Base-by-base conservation (phyloP, 768 basidiomycete species). In the Pisolithus marmoratus region DNA sequence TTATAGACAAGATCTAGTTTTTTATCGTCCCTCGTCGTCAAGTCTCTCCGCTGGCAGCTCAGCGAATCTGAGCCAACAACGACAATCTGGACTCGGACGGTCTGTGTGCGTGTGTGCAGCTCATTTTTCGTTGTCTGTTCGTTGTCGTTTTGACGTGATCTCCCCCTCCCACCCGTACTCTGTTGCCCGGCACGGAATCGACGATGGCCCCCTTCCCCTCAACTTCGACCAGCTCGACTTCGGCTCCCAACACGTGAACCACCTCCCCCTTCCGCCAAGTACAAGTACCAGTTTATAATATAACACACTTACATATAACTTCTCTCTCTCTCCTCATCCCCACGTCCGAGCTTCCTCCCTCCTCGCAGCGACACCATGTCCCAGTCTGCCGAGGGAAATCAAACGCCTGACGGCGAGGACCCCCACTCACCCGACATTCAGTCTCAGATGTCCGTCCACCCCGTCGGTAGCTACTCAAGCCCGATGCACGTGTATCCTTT, bases 401-500 rank as follows among this genome's bases (percentile, higher is more conserved):
- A 65, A 56, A 68, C 63, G 57, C 69, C 70, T 56, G 72, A 74
- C 61, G 65, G 61, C 67, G 72, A 76, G 50, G 70, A 72, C 60
- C 59, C 64, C 12, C 63, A 62, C 55, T 64, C 66, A 54, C 56
- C 57, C 34, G 70, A 71, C 57, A 65, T 72, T 51, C 75, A 77
- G 52, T 72, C 76, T n/a, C 69, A 72, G 62, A 70, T 77, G 74
- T 70, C 76, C 31, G 74, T 77, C 56, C 79, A 78, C 62, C 74
- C 78, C 52, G 71, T 75, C 61, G 67, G 63, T 49, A 64, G 74
- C 41, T 77, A 79, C 22, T 70, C 72, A 58, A 72, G 81, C 68
- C 80, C 76, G 36, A 79, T 83, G 76, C 84, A 84, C 66, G 83
- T 87, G 75, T 87, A 84, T 68, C 81, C 83, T 46, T 82, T 84